A percentile compares a stretch with the other conserved stretches of the same genome.
These are phyloP conservation scores for Macrophomina phaseolina DNA, from an alignment of 2,329 filamentous ascomycete genomes.

Conservation along the genomic window DNA sequence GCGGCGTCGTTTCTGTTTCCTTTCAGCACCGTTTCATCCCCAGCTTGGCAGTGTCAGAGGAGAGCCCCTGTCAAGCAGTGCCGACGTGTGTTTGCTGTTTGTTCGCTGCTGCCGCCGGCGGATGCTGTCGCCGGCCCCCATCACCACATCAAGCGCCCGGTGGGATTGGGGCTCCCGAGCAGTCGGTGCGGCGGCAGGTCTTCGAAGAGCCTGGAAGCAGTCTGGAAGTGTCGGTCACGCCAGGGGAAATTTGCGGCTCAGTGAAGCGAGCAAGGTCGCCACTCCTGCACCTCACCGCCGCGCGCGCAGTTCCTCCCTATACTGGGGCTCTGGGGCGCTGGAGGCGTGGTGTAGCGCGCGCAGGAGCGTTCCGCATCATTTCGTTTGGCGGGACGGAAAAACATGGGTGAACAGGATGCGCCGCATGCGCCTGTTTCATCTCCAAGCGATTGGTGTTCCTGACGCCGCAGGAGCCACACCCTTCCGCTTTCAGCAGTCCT, in stretches of 20 bases:
- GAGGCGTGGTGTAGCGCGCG: slow-evolving; percentile 6
- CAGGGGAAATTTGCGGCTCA: slow-evolving; percentile 18
- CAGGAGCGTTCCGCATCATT: slow-evolving; percentile 21
- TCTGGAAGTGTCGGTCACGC: slow-evolving; percentile 14
- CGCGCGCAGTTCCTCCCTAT: not conserved
- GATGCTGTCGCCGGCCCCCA: not conserved
- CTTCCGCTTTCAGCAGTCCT: slow-evolving; percentile 10
- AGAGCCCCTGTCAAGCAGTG: not conserved
- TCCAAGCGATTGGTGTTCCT: slow-evolving; percentile 25
- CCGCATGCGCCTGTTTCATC: slow-evolving; percentile 23
- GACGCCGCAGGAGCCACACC: slow-evolving; percentile 13
- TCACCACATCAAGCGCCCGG: not conserved
- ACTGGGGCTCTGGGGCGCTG: not conserved
- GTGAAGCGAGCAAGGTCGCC: slow-evolving; percentile 1
- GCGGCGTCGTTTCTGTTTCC: not conserved
- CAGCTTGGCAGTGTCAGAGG: slow-evolving; percentile 3
- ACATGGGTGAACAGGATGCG: slow-evolving; percentile 10
- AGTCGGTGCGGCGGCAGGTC: too few species aligned
- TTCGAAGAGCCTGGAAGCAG: slow-evolving; percentile 2
- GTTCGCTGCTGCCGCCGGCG: not conserved
- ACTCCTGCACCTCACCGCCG: slow-evolving; percentile 4
- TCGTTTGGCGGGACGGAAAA: slow-evolving; percentile 22
- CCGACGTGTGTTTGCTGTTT: not conserved
- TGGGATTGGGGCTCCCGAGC: not conserved
- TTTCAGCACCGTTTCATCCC: not conserved